Base-by-base conservation (phyloP, 2,329 filamentous ascomycete species). In the Colletotrichum godetiae region DNA sequence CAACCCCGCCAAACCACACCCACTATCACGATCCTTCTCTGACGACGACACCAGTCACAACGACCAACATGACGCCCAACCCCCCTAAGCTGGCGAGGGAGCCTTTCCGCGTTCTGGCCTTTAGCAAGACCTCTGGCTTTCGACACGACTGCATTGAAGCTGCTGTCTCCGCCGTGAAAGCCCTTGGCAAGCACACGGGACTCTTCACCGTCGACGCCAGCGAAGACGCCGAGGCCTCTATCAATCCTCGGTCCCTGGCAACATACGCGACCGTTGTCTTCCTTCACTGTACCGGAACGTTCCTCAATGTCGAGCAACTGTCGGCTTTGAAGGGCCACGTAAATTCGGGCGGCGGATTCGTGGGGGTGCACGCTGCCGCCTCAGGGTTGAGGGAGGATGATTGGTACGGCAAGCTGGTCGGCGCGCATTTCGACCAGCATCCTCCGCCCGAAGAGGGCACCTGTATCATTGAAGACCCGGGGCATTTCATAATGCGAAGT, bases 301-400 rank as follows among this genome's bases (percentile, higher is more conserved):
- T 85, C 63, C 76, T 86, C n/a, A 75, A 76, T 31, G 57, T 67
- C 1, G 52, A 73, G 0, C 81, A 86, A 72, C 73, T 85, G 1
- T 77, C 69, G 0, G 81, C 79, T 0, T 75, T 86, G 33, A 76
- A 82, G 68, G 70, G 46, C 4, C 84, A 81, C 53, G 78, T 85
- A 31, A 76, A 75, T 15, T 58, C 67, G 22, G 82, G 84, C 13
- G 81, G 82, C 24, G 83, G 84, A 2, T 76, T 85, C 52, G 82
- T 86, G 0, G 84, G 79, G 27, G 78, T 86, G n/a, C 84, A 86
- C 73, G 82, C 81, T 37, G 83, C 84, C 1, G 77, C 81, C 2
- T 77, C 78, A 2, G 83, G 78, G 11, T 79, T 85, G 76, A 75
- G 75, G 15, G 78, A 76, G 0, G 77, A 79, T 8, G 77, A 78